phyloP scores from a whole-genome alignment of 768 basidiomycete genomes.

The Fomitopsis pulvina region DNA sequence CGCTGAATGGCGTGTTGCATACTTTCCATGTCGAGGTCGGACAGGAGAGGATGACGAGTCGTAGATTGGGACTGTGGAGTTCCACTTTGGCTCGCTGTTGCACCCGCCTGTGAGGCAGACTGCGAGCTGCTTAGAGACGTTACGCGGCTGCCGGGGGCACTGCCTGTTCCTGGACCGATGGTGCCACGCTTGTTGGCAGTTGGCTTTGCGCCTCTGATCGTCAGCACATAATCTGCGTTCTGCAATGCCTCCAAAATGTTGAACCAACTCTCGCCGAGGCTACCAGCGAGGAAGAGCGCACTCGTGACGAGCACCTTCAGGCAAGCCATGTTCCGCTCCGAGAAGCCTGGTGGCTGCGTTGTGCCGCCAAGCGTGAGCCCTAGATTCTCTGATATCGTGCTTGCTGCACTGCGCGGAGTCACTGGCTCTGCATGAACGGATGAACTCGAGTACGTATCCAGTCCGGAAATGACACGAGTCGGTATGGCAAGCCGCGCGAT shows the following conservation, averaged over 20 bases:
- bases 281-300: conserved; percentile 76
- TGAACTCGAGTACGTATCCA: conserved; percentile 45
- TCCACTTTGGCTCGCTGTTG: conserved; percentile 5
- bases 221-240: conserved; percentile 90
- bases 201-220: conserved; percentile 41
- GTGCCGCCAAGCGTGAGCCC: conserved; percentile 40
- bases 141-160: conserved; percentile 30
- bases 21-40: conserved; percentile 70
- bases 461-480: conserved; percentile 75
- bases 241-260: conserved; percentile 85
- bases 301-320: conserved; percentile 75
- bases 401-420: conserved; percentile 53
- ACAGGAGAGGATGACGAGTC: conserved; percentile 52
- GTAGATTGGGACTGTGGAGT: conserved; percentile 18
- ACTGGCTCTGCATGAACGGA: conserved; percentile 31
- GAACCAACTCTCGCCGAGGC: conserved; percentile 90
- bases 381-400: conserved; percentile 58
- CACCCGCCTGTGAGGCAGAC: not conserved
- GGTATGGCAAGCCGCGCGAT: conserved; percentile 94
- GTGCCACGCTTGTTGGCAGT: conserved; percentile 13
- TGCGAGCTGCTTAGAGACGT: conserved; percentile 14
- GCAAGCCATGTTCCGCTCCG: conserved; percentile 87
- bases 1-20: conserved; percentile 71
- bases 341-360: conserved; percentile 64
- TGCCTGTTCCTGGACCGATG: conserved; percentile 25